phyloP scores from a whole-genome alignment of 192 early-diverging fungal species.

The Lobosporangium transversale region DNA sequence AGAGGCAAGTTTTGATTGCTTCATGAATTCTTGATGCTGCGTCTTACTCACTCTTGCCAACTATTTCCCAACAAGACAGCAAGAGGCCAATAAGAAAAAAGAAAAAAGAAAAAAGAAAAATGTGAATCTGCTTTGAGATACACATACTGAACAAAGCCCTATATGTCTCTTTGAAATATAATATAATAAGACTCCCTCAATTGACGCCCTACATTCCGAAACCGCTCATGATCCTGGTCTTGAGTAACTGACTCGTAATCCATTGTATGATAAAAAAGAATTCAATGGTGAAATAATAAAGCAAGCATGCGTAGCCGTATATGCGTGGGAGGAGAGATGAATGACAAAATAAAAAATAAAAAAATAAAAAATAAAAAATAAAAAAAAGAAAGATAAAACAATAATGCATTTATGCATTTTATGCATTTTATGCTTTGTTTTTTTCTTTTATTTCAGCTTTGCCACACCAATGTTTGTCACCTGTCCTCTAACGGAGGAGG shows the following conservation, averaged over 20 bases:
- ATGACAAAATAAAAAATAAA: too few relatives aligned
- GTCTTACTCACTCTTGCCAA: conserved; percentile 57
- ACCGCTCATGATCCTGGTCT: conserved; percentile 28
- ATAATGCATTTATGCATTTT: too few relatives aligned
- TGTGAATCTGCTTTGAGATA: too few relatives aligned
- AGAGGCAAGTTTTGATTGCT: conserved; percentile 60
- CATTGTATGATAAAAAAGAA: conserved; percentile 18
- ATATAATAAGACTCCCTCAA: neutral
- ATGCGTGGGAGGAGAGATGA: too few relatives aligned
- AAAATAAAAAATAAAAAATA: too few relatives aligned
- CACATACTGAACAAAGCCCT: neutral
- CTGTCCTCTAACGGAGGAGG: too few relatives aligned
- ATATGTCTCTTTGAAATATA: neutral
- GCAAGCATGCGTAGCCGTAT: too few relatives aligned
- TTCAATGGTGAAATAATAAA: too few relatives aligned
- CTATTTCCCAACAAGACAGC: neutral
- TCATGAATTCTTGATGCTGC: conserved; percentile 57
- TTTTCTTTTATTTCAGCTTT: too few relatives aligned
- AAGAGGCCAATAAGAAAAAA: neutral
- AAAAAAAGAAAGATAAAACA: too few relatives aligned
- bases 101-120: neutral
- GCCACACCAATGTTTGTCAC: too few relatives aligned
- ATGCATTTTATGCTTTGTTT: too few relatives aligned
- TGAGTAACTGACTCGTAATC: conserved; percentile 8
- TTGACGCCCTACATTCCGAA: conserved; percentile 7